Evolutionary conservation across 495 filamentous ascomycete species (phyloP), one percentile per base, ranked within the genome.

Genomic region (Hypoxylon cercidicola): DNA sequence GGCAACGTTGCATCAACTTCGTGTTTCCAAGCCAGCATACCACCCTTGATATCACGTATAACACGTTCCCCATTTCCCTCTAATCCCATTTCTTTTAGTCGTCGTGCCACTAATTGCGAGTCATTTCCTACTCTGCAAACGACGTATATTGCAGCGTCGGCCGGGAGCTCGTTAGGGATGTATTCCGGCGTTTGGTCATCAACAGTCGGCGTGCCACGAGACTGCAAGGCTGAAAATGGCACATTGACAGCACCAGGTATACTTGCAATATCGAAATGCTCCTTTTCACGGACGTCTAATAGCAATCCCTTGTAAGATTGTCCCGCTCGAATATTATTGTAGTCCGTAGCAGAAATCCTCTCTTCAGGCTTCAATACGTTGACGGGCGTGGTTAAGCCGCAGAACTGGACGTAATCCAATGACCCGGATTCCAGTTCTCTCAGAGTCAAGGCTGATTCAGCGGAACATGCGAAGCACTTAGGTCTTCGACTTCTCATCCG

Each of bases 51-150:
- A 76, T 97, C 95, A 30, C 86, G 84, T 48, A 96, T 85, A 51
- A 81, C 85, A 32, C 87, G 79, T 55, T 77, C 75, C 0, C 88
- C 88, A 11, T 74, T 74, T 19, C 75, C 71, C 50, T 83, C 86
- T n/a, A 90, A 55, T 3, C 87, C 87, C 37, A 86, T 67, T 30
- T 93, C 85, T 71, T 89, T 92, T 61, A 96, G 62, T 71, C 80
- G 88, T 69, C 82, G 83, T 0, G 92, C 87, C 0, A 87, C 89
- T 49, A 93, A 73, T 72, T 97, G 95, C 0, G 92, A 96, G 72
- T 99, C 95, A 65, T 97, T 92, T 2, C 95, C 95, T 1, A 89
- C 82, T 15, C 92, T 85, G 69, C 95, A 99, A 0, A 99, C 82
- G 1, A 96, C 87, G 69, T 91, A 90, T 9, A 97, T 81, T 0